Evolutionary conservation across 2,329 filamentous ascomycete species (phyloP).

Genomic region (Biscogniauxia marginata): DNA sequence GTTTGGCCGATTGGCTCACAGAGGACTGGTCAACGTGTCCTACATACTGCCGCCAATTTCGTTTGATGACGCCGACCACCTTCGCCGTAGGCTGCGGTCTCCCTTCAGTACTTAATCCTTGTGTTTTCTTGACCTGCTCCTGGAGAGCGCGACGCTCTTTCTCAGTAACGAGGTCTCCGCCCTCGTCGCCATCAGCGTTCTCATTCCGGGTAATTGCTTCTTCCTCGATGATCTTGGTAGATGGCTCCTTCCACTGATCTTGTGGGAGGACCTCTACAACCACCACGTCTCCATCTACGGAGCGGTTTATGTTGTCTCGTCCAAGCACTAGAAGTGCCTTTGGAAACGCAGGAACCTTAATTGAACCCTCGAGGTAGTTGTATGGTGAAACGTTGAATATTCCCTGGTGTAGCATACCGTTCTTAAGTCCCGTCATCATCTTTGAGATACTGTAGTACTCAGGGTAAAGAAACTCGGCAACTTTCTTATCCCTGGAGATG

Average conservation of each 20-base stretch:
- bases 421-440: constrained; percentile 91
- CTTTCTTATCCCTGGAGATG: constrained; percentile 61
- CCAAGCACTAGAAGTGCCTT: constrained; percentile 86
- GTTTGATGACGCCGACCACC: constrained; percentile 88
- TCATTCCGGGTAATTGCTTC: constrained; percentile 90
- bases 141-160: constrained; percentile 83
- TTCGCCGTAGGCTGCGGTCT: constrained; percentile 85
- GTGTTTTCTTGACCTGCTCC: constrained; percentile 84
- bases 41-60: constrained; percentile 98
- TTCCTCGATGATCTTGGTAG: constrained; percentile 93
- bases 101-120: constrained; percentile 73
- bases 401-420: constrained; percentile 86
- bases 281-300: constrained; percentile 87
- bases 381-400: constrained; percentile 96
- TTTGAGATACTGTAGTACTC: constrained; percentile 88
- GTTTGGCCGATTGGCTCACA: constrained; percentile 68
- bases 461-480: constrained; percentile 72
- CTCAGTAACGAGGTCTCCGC: constrained; percentile 77
- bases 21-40: constrained; percentile 91
- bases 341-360: constrained; percentile 86
- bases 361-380: constrained; percentile 93
- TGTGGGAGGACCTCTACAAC: constrained; percentile 91
- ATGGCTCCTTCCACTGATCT: constrained; percentile 96
- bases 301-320: constrained; percentile 92
- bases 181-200: constrained; percentile 81